Conservation (phyloP, 345 rosid species). For the Hibiscus mutabilis region DNA sequence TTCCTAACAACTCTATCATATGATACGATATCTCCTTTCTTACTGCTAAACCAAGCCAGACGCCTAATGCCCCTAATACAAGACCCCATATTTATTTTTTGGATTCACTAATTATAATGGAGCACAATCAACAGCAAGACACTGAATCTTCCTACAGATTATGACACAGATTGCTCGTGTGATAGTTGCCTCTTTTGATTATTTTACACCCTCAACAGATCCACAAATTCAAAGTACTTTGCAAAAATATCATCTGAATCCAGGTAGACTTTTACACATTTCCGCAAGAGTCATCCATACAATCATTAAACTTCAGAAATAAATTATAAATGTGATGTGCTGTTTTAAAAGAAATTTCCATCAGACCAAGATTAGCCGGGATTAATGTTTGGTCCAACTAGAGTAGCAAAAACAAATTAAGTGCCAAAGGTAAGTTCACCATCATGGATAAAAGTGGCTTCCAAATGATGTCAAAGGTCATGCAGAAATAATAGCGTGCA, state of each 20-base stretch:
- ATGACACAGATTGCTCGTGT: background rate
- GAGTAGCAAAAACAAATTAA: background rate
- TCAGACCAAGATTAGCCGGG: background rate
- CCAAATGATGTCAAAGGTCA: background rate
- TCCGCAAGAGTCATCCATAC: background rate
- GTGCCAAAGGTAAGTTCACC: background rate
- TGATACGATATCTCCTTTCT: background rate
- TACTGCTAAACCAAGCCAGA: background rate
- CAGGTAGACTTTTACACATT: background rate
- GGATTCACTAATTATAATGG: background rate
- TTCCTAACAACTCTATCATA: background rate
- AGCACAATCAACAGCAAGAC: background rate
- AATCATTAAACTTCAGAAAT: background rate
- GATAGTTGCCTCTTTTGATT: background rate
- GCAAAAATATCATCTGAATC: background rate
- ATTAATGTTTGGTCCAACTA: background rate
- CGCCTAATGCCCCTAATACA: background rate
- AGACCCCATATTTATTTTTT: background rate
- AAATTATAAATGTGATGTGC: background rate
- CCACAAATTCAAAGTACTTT: background rate
- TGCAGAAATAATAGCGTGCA: background rate
- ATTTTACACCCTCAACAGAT: background rate
- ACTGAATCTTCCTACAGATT: background rate
- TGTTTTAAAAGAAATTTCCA: background rate
- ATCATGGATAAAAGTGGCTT: background rate